Conservation (phyloP, 2,329 filamentous ascomycete species). For the Botrytis aclada region DNA sequence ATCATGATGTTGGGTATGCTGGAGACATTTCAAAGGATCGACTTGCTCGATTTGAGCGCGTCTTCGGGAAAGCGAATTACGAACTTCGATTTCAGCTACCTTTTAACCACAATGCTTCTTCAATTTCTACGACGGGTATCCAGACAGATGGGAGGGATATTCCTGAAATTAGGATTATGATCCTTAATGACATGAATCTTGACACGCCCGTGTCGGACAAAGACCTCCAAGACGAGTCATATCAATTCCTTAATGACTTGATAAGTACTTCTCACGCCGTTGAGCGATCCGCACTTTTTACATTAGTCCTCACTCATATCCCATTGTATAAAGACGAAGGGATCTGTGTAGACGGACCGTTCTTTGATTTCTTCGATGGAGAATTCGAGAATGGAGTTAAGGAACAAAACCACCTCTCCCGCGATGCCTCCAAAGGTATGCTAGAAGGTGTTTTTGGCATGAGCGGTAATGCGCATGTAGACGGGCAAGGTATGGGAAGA, state of each 20-base stretch:
- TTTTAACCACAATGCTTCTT: slow-evolving; percentile 29
- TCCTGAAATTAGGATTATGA: slow-evolving; percentile 75
- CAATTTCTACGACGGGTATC: slow-evolving; percentile 39
- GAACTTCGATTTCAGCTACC: slow-evolving; percentile 72
- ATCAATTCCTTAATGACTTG: slow-evolving; percentile 69
- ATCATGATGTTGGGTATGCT: slow-evolving; percentile 95
- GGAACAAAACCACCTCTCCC: slow-evolving; percentile 88
- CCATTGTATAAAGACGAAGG: slow-evolving; percentile 81
- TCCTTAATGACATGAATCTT: slow-evolving; percentile 91
- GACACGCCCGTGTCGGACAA: slow-evolving; percentile 72
- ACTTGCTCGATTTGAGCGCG: slow-evolving; percentile 74
- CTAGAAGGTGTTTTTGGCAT: slow-evolving; percentile 82
- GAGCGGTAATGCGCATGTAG: slow-evolving; percentile 57
- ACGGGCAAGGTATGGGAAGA: slow-evolving; percentile 62
- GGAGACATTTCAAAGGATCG: slow-evolving; percentile 80
- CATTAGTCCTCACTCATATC: slow-evolving; percentile 86
- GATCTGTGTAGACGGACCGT: slow-evolving; percentile 78
- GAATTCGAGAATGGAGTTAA: slow-evolving; percentile 67
- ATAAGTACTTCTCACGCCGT: slow-evolving; percentile 63
- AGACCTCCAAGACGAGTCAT: slow-evolving; percentile 71
- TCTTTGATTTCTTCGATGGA: slow-evolving; percentile 73
- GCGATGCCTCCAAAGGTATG: slow-evolving; percentile 68
- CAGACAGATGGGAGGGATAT: slow-evolving; percentile 47
- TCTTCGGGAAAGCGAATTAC: slow-evolving; percentile 88
- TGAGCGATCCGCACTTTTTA: slow-evolving; percentile 63